These are phyloP conservation scores for Balakata baccata DNA, from an alignment of 345 rosid species.

Conservation along the genomic window DNA sequence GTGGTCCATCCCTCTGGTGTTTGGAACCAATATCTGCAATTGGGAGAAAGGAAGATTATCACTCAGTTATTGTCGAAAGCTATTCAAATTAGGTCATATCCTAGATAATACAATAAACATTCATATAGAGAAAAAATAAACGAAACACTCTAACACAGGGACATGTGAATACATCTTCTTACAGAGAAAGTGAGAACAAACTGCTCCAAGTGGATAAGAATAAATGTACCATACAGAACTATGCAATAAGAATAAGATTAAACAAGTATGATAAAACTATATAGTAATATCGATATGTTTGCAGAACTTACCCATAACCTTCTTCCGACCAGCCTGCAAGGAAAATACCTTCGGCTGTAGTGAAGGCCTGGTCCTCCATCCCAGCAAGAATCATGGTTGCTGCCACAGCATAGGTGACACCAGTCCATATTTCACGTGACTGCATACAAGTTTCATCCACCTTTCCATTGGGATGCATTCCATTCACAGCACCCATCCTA, in stretches of 20 bases:
- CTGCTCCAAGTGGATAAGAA: not conserved
- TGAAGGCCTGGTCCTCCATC: constrained; percentile 87
- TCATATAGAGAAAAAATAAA: too few relatives aligned
- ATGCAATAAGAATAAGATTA: not conserved
- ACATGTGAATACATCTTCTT: not conserved
- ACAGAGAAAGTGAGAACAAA: not conserved
- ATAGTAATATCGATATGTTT: too few relatives aligned
- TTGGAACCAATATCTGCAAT: constrained; percentile 86
- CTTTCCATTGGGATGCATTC: constrained; percentile 94
- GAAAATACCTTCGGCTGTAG: constrained; percentile 87
- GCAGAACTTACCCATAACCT: constrained; percentile 77
- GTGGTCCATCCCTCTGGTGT: constrained; percentile 95
- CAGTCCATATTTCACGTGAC: constrained; percentile 98
- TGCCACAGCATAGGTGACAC: constrained; percentile 88
- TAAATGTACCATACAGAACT: too few relatives aligned
- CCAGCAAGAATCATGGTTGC: constrained; percentile 93
- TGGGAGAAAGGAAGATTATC: constrained; percentile 1
- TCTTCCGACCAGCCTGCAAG: constrained; percentile 98
- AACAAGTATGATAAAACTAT: not conserved
- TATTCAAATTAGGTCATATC: not conserved
- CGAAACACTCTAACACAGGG: not conserved
- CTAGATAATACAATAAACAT: not conserved
- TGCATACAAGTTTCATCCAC: constrained; percentile 98
- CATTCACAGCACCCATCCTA: constrained; percentile 95
- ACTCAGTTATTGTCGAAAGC: too few relatives aligned